Evolutionary conservation across 352 stramenopile species (phyloP), one percentile per base, ranked within the genome.

Genomic region (Hyaloperonospora arabidopsidis): DNA sequence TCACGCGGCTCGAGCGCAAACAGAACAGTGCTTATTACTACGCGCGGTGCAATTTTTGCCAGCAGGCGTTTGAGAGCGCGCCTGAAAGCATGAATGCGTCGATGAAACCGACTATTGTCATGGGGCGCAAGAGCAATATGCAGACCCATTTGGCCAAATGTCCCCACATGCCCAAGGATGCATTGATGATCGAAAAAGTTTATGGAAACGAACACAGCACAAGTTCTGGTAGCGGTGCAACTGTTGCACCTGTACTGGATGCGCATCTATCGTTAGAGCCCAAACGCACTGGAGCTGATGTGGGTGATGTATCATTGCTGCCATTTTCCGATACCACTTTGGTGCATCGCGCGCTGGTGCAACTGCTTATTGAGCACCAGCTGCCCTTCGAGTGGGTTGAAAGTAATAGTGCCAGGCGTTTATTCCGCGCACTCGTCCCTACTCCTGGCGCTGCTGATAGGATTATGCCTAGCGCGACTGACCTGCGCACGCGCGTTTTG

Each of bases 141-240:
- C 81, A 89, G 67, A 91, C 81, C 2, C 81, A 91, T 52, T 59
- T 89, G 61, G 66, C 76, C 67, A 87, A 85, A 64, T 91, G 81
- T 41, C 65, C 74, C 0, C 79, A 91, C 46, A 61, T 91, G 32
- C 78, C 74, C 45, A 79, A 82, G 48, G 72, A 87, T 19, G 39
- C 65, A 15, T 29, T 69, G 45, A 29, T 62, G 0, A 59, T 67
- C 21, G 56, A 49, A 18, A 74, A 72, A 49, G 49, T 59, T 19
- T 45, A 45, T 28, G 15, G 12, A 34, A 32, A n/a, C 13, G 51
- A 44, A 36, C 51, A 54, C 32, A 55, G 25, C 25, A 8, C 25
- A 32, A 8, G 4, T 32, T 8, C 8, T 32, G 25, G 25, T 8
- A 32, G 25, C 8, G 25, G 4, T 8, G 8, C 25, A 10, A 8